Base-by-base conservation (phyloP, 2,329 filamentous ascomycete genomes). In the Hymenoscyphus salicellus region DNA sequence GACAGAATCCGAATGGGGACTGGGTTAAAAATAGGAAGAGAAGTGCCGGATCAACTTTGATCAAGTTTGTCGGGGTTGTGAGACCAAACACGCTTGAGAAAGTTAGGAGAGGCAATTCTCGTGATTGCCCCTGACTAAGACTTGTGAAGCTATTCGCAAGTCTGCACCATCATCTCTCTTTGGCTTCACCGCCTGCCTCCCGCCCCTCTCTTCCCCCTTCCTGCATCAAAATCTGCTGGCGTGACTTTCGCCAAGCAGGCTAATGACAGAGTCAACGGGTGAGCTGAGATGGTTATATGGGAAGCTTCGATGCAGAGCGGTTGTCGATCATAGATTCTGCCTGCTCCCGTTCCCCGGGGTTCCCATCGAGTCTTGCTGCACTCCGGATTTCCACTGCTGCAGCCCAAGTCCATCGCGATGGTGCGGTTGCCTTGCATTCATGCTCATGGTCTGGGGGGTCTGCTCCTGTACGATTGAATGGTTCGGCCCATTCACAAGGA, bases 101-200 rank as follows among this genome's bases (percentile, higher is more conserved):
- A n/a, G 30, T 20, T 23, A 36, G 20, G 43, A 23, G 7, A 20
- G 33, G 46, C 23, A 20, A 59, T 43, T 46, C 57, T 17, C n/a
- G 57, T 52, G 46, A 52, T 52, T 59, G 33, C 57, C 57, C 33
- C 16, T 30, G 43, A 36, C 46, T 17, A 26, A 55, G 28, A 55
- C 59, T 28, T 38, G 43, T 36, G 59, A 61, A 55, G 59, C 59
- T 55, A 61, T 61, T 61, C 59, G 11, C 41, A 61, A 33, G n/a
- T 52, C 14, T 55, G 46, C 36, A 28, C n/a, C 7, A 38, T 23
- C 20, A 8, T 32, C 55, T 20, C 8, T 57, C 30, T 38, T 57
- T 6, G 43, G 10, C 43, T 23, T 23, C 43, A 49, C 43, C 43
- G n/a, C 43, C 26, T 23, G 43, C 43, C 26, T 23, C 8, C 43